Conservation (phyloP, 495 filamentous ascomycete genomes). For the Podospora bellae-mahoneyi region DNA sequence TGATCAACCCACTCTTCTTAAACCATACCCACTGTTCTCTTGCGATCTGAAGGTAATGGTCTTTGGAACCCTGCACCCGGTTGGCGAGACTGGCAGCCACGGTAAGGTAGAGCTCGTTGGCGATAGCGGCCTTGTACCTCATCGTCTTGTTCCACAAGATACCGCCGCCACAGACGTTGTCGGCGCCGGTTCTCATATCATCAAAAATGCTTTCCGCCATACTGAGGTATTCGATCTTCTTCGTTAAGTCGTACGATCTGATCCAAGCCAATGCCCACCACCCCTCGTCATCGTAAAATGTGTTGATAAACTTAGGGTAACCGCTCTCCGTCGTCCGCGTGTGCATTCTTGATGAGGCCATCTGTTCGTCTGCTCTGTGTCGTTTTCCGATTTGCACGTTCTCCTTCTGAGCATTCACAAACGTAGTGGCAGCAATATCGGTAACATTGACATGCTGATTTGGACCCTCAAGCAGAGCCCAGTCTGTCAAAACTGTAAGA, state of each 20-base stretch:
- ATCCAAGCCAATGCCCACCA: constrained; percentile 73
- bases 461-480: constrained; percentile 43
- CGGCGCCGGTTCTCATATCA: constrained; percentile 57
- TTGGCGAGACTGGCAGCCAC: constrained; percentile 72
- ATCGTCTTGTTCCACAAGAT: constrained; percentile 66
- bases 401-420: constrained; percentile 39
- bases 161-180: constrained; percentile 57
- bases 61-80: constrained; percentile 47
- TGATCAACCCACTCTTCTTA: constrained; percentile 60
- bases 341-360: constrained; percentile 33
- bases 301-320: constrained; percentile 55
- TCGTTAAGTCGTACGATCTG: constrained; percentile 60
- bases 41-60: constrained; percentile 57
- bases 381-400: constrained; percentile 32
- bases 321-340: constrained; percentile 26
- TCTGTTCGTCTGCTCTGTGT: constrained; percentile 29
- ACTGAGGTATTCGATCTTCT: constrained; percentile 51
- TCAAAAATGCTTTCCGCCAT: constrained; percentile 58
- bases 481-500: constrained; percentile 61
- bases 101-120: constrained; percentile 70
- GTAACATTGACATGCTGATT: constrained; percentile 34
- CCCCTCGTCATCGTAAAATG: constrained; percentile 67
- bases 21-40: constrained; percentile 67
- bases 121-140: constrained; percentile 64
- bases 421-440: constrained; percentile 43